Evolutionary conservation across 352 stramenopile species (phyloP), one percentile per base, ranked within the genome.

Genomic region (Pythium phragmitis): DNA sequence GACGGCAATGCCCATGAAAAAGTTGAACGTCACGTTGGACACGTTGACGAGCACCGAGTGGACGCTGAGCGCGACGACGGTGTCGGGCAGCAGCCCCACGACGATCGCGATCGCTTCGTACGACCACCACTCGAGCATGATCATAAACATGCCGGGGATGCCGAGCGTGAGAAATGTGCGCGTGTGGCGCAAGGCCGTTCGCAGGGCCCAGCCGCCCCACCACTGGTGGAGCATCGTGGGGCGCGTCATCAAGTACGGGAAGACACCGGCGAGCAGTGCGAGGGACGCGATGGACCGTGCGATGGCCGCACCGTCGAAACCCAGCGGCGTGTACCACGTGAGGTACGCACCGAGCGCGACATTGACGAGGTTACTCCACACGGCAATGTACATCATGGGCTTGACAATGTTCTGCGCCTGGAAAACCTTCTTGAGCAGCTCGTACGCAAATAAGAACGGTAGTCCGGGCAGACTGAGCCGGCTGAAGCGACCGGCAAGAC

Each of bases 371-470:
- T 88, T 90, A 49, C 74, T 73, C 16, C 83, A 51, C 3, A 85
- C 60, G 1, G 80, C 78, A 14, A 91, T 81, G n/a, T 79, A 63
- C 36, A 95, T 74, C 59, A 95, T 75, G 17, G 87, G 87, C n/a
- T 75, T 60, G 52, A 90, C 76, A 41, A 94, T 84, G 60, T 92
- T 91, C 56, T 92, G 79, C 1, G 88, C 79, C 48, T 96, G 86
- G 12, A 89, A 69, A 13, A 90, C 71, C 51, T 96, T 95, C 54
- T 87, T 77, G 13, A 94, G 57, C 16, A 95, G 60, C 65, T 96
- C 85, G 66, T 93, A 96, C 4, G 80, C 61, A 52, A 92, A 96
- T 4, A 92, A 50, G 54, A 89, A 92, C 8, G 87, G 85, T 53
- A 85, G 26, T 14, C 77, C 70, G n/a, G 50, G 72, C 2, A 96